Evolutionary conservation across 1,284 basidiomycete genomes (phyloP), one percentile per base, ranked within the genome.

Genomic region (Chondrostereum purpureum): DNA sequence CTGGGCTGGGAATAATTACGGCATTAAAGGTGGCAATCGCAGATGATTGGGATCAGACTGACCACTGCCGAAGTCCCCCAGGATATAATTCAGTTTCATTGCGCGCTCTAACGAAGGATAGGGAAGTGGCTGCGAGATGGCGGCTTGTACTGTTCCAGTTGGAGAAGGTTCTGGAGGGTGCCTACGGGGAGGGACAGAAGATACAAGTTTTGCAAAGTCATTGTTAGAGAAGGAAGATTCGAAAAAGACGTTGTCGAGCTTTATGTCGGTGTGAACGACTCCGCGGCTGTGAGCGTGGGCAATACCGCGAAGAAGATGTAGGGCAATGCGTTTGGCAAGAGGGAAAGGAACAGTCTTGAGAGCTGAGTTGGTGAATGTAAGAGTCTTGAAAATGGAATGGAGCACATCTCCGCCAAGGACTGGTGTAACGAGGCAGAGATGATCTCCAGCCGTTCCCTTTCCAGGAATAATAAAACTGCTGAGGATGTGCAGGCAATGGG

Each of bases 31-130:
- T n/a, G n/a, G n/a, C n/a, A n/a, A n/a, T n/a, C n/a, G n/a, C n/a
- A n/a, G n/a, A n/a, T n/a, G n/a, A n/a, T n/a, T n/a, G n/a, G n/a
- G n/a, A n/a, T n/a, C n/a, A n/a, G 16, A 43, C 50, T 48, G 42
- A 61, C 63, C 59, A 37, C 51, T 49, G 27, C 61, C 59, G 44
- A 62, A 62, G 50, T 66, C 61, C 19, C 53, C 51, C n/a, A 64
- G 31, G n/a, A 58, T 38, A 46, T 54, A 64, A 13, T 48, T 63
- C 34, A 48, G 34, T 16, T 43, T 36, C 50, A 55, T 47, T 19
- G 58, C 56, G 27, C 59, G 55, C 12, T 53, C 50, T n/a, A 55
- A 21, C 16, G 58, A 55, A 21, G 55, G 52, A 40, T 57, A 34
- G 37, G 62, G 59, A 24, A 64, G 49, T 17, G 60, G 59, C 48